Conservation (phyloP, 176 grass and related monocot genomes). For the Paspalum vaginatum region DNA sequence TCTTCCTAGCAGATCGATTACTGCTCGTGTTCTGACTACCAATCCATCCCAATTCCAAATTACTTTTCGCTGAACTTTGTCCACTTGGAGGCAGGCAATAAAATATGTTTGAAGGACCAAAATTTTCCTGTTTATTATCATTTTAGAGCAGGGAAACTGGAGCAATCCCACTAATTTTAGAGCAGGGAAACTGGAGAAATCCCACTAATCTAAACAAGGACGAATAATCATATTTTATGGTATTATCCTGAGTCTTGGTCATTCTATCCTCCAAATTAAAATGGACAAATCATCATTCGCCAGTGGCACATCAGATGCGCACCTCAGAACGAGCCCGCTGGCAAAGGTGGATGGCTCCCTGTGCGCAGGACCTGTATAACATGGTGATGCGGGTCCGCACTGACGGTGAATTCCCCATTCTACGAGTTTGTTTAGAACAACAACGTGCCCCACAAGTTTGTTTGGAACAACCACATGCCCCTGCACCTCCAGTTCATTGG, state of each 20-base stretch:
- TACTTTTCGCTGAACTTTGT: not conserved
- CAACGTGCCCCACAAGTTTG: too few species aligned
- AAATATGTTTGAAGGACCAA: not conserved
- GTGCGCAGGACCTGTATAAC: too few species aligned
- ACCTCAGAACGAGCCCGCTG: too few species aligned
- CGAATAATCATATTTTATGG: not conserved
- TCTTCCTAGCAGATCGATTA: not conserved
- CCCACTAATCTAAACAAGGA: not conserved
- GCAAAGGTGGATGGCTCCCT: too few species aligned
- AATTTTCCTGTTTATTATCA: not conserved
- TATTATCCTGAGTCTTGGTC: not conserved
- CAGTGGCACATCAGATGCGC: not conserved
- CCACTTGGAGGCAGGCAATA: not conserved
- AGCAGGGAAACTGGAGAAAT: not conserved
- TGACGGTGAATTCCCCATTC: too few species aligned
- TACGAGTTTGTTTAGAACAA: too few species aligned
- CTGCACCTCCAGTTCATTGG: too few species aligned
- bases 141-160: too few species aligned
- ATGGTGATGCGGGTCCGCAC: too few species aligned
- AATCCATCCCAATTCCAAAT: not conserved
- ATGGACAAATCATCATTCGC: constrained; percentile 1
- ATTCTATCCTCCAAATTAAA: not conserved
- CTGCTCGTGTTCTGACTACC: not conserved
- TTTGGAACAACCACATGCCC: too few species aligned
- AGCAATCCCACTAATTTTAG: too few species aligned